Base-by-base conservation (phyloP, 139 green algal genomes). In the Closterium sp. region DNA sequence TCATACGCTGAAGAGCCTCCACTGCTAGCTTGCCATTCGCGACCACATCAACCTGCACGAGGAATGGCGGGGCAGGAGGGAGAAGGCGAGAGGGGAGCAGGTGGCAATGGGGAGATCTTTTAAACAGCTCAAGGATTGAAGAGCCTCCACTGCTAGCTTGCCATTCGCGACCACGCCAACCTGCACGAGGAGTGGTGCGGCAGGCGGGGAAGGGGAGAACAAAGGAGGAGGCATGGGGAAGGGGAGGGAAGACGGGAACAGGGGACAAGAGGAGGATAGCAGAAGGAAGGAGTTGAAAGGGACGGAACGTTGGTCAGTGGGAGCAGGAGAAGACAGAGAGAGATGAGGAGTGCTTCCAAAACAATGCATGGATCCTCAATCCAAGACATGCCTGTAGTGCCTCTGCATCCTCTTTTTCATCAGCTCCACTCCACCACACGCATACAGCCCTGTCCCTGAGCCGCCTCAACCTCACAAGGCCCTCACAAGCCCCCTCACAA, bases 1-100 rank as follows among this genome's bases (percentile, higher is more conserved):
- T 31, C 87, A 42, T 32, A 9, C 29, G 27, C 88, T 79, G 30
- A 28, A 94, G 27, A 11, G 30, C 92, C 27, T 95, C 92, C 22
- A 95, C 90, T 31, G 92, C 92, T 29, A 93, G 31, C 85, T 92
- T 91, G 10, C 92, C 92, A 86, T 95, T 95, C 24, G 30, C 90
- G 1, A 94, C 90, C 29, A 95, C 38, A 7, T 92, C 62, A 29
- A 89, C 90, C 89, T 93, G 88, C 85, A 89, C 7, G 38, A 50
- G 38, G 38, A 50, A 42, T 42, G 34, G 34, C 9, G 34, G 34
- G 34, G 34, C n/a, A n/a, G n/a, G n/a, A n/a, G n/a, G n/a, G n/a
- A n/a, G n/a, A n/a, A n/a, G n/a, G n/a, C n/a, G n/a, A n/a, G n/a
- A n/a, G n/a, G n/a, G n/a, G n/a, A n/a, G n/a, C n/a, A n/a, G n/a